Conservation (phyloP, 2,329 filamentous ascomycete species). For the Intubia oerlemansii region DNA sequence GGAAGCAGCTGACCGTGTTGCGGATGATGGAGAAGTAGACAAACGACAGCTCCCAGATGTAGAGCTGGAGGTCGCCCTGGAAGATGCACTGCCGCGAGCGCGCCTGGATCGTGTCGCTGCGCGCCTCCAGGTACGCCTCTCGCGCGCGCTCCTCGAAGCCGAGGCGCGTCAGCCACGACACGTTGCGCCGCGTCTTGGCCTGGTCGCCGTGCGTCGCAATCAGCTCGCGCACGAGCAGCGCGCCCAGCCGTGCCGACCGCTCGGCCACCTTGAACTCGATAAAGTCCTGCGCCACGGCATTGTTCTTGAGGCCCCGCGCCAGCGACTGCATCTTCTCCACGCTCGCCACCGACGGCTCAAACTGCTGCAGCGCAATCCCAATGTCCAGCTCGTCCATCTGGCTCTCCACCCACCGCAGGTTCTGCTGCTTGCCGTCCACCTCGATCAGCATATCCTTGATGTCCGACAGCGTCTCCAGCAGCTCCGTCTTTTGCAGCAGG, state of each 20-base stretch:
- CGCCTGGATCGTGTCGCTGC: constrained; percentile 58
- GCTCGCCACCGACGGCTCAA: constrained; percentile 62
- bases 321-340: constrained; percentile 73
- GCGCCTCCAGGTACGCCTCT: constrained; percentile 65
- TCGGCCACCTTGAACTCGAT: constrained; percentile 84
- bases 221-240: constrained; percentile 55
- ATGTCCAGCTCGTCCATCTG: constrained; percentile 95
- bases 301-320: constrained; percentile 62
- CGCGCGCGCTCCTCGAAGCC: constrained; percentile 81
- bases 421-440: constrained; percentile 90
- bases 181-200: constrained; percentile 57
- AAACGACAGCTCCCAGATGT: constrained; percentile 88
- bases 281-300: constrained; percentile 72
- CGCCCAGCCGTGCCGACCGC: constrained; percentile 55
- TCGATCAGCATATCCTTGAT: constrained; percentile 83
- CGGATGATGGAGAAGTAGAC: constrained; percentile 89
- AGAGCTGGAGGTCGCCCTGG: constrained; percentile 76
- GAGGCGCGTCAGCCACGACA: constrained; percentile 65
- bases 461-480: constrained; percentile 57
- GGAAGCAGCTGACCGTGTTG: constrained; percentile 81
- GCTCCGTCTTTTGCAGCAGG: constrained; percentile 55
- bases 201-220: constrained; percentile 58
- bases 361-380: constrained; percentile 74
- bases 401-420: constrained; percentile 82
- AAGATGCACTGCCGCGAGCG: constrained; percentile 83